Conservation (phyloP, 2,329 filamentous ascomycete species). For the Verticillium tricorpus region DNA sequence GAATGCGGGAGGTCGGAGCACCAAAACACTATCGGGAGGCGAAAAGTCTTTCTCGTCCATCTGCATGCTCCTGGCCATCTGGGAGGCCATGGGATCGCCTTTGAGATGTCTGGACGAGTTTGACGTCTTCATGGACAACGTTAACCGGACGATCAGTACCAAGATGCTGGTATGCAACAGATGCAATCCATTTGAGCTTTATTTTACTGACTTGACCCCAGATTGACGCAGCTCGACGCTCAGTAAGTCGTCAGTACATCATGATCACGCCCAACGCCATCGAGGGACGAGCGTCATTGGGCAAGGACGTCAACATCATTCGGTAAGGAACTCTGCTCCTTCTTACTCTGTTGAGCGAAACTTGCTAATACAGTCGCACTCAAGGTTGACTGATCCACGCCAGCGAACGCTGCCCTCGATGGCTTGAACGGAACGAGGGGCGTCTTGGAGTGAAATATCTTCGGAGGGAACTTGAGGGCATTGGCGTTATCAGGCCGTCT, state of each 20-base stretch:
- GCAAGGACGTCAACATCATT: constrained; percentile 73
- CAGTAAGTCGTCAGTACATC: constrained; percentile 90
- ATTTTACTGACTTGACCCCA: constrained; percentile 23
- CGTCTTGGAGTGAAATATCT: not conserved
- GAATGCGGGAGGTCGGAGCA: constrained; percentile 68
- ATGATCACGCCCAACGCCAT: constrained; percentile 93
- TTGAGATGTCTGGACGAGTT: constrained; percentile 96
- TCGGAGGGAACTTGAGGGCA: not conserved
- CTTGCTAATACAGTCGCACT: constrained; percentile 17
- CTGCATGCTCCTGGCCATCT: constrained; percentile 85
- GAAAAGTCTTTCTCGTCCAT: constrained; percentile 98
- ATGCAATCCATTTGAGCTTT: too few relatives aligned
- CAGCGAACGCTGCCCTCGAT: constrained; percentile 40
- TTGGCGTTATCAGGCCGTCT: not conserved
- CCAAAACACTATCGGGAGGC: constrained; percentile 89
- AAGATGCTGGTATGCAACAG: constrained; percentile 75
- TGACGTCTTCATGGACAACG: constrained; percentile 98
- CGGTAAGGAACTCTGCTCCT: constrained; percentile 41
- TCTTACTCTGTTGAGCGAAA: not conserved
- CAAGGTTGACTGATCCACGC: constrained; percentile 54
- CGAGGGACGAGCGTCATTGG: constrained; percentile 49
- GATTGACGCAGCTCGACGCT: constrained; percentile 79
- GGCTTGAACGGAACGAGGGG: not conserved
- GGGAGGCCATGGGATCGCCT: constrained; percentile 97
- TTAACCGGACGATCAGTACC: constrained; percentile 90